These are phyloP conservation scores for Salix caprea DNA, from an alignment of 345 rosid genomes.

Conservation along the genomic window DNA sequence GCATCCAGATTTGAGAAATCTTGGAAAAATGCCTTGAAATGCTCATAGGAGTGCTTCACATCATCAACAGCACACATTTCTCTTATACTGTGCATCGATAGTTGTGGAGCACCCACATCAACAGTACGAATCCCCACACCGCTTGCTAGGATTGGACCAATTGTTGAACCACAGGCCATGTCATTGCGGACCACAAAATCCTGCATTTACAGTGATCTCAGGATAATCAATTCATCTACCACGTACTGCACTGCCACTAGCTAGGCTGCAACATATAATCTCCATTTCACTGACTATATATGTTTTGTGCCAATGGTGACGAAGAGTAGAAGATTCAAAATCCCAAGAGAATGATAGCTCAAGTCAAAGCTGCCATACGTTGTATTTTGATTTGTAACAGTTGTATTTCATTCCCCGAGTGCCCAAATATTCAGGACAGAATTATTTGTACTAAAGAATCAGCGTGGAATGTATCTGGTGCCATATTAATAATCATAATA, in stretches of 20 bases:
- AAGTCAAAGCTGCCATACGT: neutral
- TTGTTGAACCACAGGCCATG: constrained; percentile 92
- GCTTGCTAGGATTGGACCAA: constrained; percentile 93
- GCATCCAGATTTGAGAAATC: constrained; percentile 64
- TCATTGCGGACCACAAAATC: constrained; percentile 97
- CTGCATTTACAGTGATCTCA: constrained; percentile 30
- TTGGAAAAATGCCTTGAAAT: constrained; percentile 83
- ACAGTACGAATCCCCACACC: constrained; percentile 92
- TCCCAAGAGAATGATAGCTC: neutral
- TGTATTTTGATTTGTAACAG: neutral
- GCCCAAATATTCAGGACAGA: neutral
- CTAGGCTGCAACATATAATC: neutral
- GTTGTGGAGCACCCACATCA: constrained; percentile 94
- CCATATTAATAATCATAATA: neutral
- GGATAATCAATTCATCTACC: constrained; percentile 7
- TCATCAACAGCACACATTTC: constrained; percentile 96
- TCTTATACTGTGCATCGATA: constrained; percentile 95
- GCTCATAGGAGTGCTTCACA: constrained; percentile 67
- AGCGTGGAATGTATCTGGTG: neutral
- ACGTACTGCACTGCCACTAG: neutral
- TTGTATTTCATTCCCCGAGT: neutral
- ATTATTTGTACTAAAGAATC: neutral
- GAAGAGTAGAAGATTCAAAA: neutral
- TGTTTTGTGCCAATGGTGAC: neutral
- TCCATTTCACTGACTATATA: no score